phyloP scores from a whole-genome alignment of 2,329 filamentous ascomycete species.

The Colletotrichum liriopes region DNA sequence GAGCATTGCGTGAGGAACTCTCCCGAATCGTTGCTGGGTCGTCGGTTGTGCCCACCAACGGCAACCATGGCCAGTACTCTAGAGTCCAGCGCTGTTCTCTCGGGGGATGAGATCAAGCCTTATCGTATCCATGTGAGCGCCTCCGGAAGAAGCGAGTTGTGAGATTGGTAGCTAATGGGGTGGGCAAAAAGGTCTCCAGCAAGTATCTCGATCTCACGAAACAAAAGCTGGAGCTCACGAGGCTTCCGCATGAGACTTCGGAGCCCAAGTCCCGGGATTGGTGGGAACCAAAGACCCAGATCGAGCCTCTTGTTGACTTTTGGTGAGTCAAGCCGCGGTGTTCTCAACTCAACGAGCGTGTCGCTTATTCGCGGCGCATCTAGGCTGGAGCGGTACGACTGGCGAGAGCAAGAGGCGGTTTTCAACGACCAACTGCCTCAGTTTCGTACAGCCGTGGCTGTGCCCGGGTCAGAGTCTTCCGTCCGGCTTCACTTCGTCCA shows the following conservation, averaged over 20 bases:
- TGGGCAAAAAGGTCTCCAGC: slow-evolving; percentile 70
- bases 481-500: slow-evolving; percentile 78
- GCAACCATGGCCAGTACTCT: slow-evolving; percentile 25
- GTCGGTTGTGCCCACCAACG: background rate
- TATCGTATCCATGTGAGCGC: slow-evolving; percentile 72
- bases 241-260: slow-evolving; percentile 73
- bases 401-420: slow-evolving; percentile 71
- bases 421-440: slow-evolving; percentile 75
- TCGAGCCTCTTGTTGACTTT: slow-evolving; percentile 77
- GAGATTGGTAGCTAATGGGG: slow-evolving; percentile 48
- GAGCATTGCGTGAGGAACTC: background rate
- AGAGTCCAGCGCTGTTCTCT: slow-evolving; percentile 21
- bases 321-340: slow-evolving; percentile 61
- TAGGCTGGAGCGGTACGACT: slow-evolving; percentile 78
- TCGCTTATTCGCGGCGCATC: background rate
- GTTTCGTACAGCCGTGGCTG: slow-evolving; percentile 70
- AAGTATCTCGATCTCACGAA: slow-evolving; percentile 78
- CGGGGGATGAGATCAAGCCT: slow-evolving; percentile 64
- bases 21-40: background rate
- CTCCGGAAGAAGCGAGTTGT: background rate
- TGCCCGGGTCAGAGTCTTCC: slow-evolving; percentile 57
- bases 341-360: background rate
- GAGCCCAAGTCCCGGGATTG: slow-evolving; percentile 65
- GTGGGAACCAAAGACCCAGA: slow-evolving; percentile 73
- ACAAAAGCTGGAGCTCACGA: slow-evolving; percentile 77